These are phyloP conservation scores for Bryum argenteum DNA, from an alignment of 225 moss, liverwort and hornwort species.

Conservation along the genomic window DNA sequence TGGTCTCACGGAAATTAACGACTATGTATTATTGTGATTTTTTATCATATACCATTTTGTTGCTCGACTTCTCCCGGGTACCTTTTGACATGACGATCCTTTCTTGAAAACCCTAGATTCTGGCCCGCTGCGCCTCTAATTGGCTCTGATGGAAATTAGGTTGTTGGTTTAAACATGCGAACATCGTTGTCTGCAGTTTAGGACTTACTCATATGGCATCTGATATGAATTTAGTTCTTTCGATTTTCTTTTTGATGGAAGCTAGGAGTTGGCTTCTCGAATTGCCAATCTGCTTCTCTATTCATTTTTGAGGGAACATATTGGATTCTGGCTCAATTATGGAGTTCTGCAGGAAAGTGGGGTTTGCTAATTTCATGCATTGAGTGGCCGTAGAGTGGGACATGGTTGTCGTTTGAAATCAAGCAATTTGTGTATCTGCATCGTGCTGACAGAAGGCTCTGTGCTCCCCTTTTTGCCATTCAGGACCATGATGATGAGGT, in stretches of 20 bases:
- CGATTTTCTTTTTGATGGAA: conserved; percentile 9
- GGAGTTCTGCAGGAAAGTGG: neutral
- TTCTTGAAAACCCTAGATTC: conserved; percentile 31
- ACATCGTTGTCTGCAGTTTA: conserved; percentile 5
- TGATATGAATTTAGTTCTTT: neutral
- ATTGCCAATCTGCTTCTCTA: neutral
- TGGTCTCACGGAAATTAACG: too few species aligned
- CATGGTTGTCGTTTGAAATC: conserved; percentile 12
- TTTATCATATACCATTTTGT: neutral
- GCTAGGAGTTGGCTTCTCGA: conserved; percentile 1
- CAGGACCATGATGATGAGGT: conserved; percentile 48
- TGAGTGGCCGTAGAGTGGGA: neutral
- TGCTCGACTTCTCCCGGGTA: neutral
- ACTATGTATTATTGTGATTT: too few species aligned
- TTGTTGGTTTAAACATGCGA: neutral
- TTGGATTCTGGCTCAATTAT: neutral
- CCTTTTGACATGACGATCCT: neutral
- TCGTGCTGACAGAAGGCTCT: conserved; percentile 11
- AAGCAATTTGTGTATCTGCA: conserved; percentile 18
- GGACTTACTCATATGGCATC: conserved; percentile 16
- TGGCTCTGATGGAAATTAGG: neutral
- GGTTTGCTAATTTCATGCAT: conserved; percentile 4
- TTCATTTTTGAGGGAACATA: neutral
- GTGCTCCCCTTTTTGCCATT: neutral
- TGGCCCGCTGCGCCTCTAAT: neutral